Evolutionary conservation across 164 flowering plant species (phyloP), one percentile per base, ranked within the genome.

Genomic region (Houttuynia cordata): DNA sequence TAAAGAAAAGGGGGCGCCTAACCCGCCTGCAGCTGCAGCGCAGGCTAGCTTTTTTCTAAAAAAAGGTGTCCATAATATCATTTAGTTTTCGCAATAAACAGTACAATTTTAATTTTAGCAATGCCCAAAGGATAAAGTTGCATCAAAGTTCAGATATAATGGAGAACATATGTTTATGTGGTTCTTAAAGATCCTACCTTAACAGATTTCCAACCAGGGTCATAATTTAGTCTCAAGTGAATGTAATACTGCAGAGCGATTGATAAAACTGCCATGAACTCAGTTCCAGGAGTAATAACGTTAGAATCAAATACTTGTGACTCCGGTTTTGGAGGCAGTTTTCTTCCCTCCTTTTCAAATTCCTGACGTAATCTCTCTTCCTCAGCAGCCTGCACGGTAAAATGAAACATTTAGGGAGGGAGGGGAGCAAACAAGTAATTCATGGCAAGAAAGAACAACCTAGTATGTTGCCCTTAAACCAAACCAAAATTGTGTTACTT

Each of bases 251-350:
- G 97, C 72, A 93, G 65, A 25, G 98, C 97, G 72, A 71, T 54
- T 34, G 98, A 87, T 53, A 93, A 60, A 60, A 86, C 90, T 62
- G 74, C 91, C 98, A 93, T 93, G 69, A 93, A 93, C 65, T 80
- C 79, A 63, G 98, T 93, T 68, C 98, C 98, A 57, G 98, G 98
- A 39, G 96, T 89, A 49, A 93, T 93, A 22, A 93, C 90, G 80
- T 93, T 93, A 15, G 96, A 89, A 78, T 93, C 98, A 76, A 65
- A 74, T 70, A 67, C 62, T 82, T 89, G 98, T n/a, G 97, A 87
- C 19, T 80, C 77, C 57, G 73, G 63, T 72, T 90, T 93, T 14
- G 96, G 91, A 55, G 98, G 96, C 65, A 93, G 91, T 70, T 74
- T 86, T 74, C 96, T 79, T 23, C 98, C 98, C 73, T 93, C 98